Conservation (phyloP, 2,329 filamentous ascomycete genomes). For the Fusarium stilboides region DNA sequence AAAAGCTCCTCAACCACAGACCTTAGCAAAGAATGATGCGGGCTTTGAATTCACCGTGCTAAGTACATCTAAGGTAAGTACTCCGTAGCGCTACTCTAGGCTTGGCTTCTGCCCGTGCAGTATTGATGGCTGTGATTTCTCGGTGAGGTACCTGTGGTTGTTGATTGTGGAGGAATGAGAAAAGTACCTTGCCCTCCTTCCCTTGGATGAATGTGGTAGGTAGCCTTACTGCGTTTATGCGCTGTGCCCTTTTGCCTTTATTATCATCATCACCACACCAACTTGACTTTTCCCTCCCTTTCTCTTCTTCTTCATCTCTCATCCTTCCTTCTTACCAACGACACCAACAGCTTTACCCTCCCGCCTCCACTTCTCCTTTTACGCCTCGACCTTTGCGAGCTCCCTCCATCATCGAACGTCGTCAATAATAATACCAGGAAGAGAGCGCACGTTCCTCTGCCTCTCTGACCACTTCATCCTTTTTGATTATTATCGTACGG, state of each 20-base stretch:
- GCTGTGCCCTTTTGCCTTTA: conserved; percentile 32
- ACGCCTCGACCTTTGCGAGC: conserved; percentile 33
- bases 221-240: conserved; percentile 23
- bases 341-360: conserved; percentile 21
- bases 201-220: conserved; percentile 6
- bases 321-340: conserved; percentile 22
- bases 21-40: conserved; percentile 26
- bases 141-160: conserved; percentile 41
- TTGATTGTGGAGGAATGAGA: conserved; percentile 36
- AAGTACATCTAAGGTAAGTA: conserved; percentile 42
- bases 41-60: conserved; percentile 39
- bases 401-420: conserved; percentile 40
- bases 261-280: conserved; percentile 46
- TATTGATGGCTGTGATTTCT: conserved; percentile 40
- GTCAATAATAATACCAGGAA: conserved; percentile 40
- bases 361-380: conserved; percentile 23
- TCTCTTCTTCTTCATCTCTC: conserved; percentile 38
- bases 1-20: conserved; percentile 39
- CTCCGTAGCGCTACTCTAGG: conserved; percentile 42
- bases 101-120: conserved; percentile 32
- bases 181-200: conserved; percentile 22
- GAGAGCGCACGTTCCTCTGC: conserved; percentile 49
- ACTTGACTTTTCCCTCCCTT: conserved; percentile 30
- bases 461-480: conserved; percentile 48
- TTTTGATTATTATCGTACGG: conserved; percentile 51